Evolutionary conservation across 2,329 filamentous ascomycete species (phyloP), one percentile per base, ranked within the genome.

Genomic region (Orbilia javanica): DNA sequence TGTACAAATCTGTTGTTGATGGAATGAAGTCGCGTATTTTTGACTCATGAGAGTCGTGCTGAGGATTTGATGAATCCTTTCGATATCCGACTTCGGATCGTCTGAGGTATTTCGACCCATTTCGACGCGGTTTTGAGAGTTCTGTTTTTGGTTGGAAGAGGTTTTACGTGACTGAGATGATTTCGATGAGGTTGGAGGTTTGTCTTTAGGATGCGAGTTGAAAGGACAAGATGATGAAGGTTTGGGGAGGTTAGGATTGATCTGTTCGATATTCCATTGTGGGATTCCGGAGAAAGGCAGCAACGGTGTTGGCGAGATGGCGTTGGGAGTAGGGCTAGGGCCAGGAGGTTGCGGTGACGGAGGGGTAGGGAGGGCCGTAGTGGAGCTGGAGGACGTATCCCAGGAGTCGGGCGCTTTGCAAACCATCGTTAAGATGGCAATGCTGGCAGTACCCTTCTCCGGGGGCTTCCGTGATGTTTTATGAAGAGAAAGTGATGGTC

Each of bases 1-100:
- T 0, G 62, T 72, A 39, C 74, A 78, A 13, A 71, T 2, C 34
- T 78, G 74, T 34, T 78, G 67, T 7, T 46, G 60, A 4, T 55
- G 63, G 25, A 29, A 46, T 6, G 48, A 44, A 1, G 66, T 29
- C n/a, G 65, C 36, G 39, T 52, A 34, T 0, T 34, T 53, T 18
- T 68, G 74, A 8, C 18, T 13, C 10, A 78, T 36, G 4, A 67
- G 36, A 22, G 53, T 67, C 1, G 44, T 52, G 7, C 44, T 34
- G 0, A 72, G 18, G 6, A 68, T 31, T 20, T 60, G 31, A 5
- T 42, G 55, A 20, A 60, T 13, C 34, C 7, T 36, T 7, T 42
- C 34, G 1, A 60, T 60, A 11, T 27, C 34, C 2, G 5, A 1
- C 10, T 10, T 39, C 10, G n/a, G 0, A 1, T 20, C 34, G 8